Evolutionary conservation across 306 rosid species (phyloP).

Genomic region (Rosa persica): DNA sequence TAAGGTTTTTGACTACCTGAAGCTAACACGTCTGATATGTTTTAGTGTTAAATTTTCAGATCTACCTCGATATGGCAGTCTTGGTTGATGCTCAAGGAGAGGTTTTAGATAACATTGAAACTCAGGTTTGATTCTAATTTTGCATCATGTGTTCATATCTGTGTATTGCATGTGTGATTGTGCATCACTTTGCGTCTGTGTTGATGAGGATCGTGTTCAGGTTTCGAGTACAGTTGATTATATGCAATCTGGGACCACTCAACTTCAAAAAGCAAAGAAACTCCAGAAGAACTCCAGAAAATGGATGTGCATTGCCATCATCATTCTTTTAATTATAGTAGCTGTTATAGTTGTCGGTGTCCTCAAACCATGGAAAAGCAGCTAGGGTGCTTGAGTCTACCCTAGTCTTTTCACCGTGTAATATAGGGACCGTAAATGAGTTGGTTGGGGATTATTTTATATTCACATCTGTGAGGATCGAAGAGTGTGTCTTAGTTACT

Average conservation of each 20-base stretch:
- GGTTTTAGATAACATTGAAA: constrained; percentile 86
- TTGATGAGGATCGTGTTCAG: constrained; percentile 60
- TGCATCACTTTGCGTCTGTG: constrained; percentile 32
- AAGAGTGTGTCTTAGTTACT: constrained; percentile 14
- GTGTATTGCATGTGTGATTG: constrained; percentile 17
- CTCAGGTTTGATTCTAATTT: constrained; percentile 61
- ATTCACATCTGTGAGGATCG: constrained; percentile 24
- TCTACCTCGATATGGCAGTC: constrained; percentile 93
- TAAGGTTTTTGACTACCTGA: background rate
- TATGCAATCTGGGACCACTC: constrained; percentile 79
- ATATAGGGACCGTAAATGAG: constrained; percentile 12
- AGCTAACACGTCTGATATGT: constrained; percentile 20
- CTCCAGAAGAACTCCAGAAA: constrained; percentile 80
- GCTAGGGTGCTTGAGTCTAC: constrained; percentile 52
- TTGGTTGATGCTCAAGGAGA: constrained; percentile 96
- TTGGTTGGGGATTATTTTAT: constrained; percentile 24
- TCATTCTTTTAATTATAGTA: constrained; percentile 67
- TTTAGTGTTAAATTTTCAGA: constrained; percentile 42
- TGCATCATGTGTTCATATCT: constrained; percentile 19
- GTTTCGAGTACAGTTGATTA: constrained; percentile 67
- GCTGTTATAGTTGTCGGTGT: constrained; percentile 70
- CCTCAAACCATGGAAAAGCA: constrained; percentile 81
- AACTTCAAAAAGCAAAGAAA: constrained; percentile 84
- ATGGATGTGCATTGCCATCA: constrained; percentile 85
- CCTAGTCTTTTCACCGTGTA: constrained; percentile 43